A percentile compares a stretch with the other conserved stretches of the same genome.
Evolutionary conservation across 805 yeast species (phyloP).

Genomic region (Candida arabinofermentans): DNA sequence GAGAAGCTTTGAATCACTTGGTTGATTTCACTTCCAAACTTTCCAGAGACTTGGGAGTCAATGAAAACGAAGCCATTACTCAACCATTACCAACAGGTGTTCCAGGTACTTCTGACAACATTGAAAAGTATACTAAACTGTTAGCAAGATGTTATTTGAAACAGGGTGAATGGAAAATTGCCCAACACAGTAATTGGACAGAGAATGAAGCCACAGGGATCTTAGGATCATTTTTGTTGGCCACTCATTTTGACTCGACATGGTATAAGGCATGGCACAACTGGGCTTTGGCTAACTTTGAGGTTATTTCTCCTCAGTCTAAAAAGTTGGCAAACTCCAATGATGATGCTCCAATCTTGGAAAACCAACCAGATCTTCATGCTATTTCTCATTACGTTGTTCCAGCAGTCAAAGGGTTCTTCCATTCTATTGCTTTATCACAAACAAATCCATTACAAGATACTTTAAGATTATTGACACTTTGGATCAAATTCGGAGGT

Average conservation of each 20-base stretch:
- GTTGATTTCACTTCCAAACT: conserved; percentile 88
- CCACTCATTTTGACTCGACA: conserved; percentile 86
- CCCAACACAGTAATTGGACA: conserved; percentile 76
- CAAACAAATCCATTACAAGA: conserved; percentile 88
- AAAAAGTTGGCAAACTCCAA: conserved; percentile 18
- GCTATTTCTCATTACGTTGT: conserved; percentile 82
- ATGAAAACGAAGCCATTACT: conserved; percentile 81
- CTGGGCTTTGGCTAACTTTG: conserved; percentile 98
- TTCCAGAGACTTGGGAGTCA: conserved; percentile 83
- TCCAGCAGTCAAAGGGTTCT: conserved; percentile 94
- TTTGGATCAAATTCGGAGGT: conserved; percentile 97
- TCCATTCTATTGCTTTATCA: conserved; percentile 88
- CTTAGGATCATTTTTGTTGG: conserved; percentile 85
- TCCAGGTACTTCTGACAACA: conserved; percentile 69
- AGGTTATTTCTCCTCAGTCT: conserved; percentile 68
- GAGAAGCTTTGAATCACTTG: conserved; percentile 80
- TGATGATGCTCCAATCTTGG: conserved; percentile 10
- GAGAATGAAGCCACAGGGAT: conserved; percentile 70
- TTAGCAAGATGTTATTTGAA: conserved; percentile 92
- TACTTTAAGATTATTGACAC: conserved; percentile 79
- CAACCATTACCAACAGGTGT: conserved; percentile 76
- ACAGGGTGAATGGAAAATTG: conserved; percentile 98
- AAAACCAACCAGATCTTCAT: conserved; percentile 39
- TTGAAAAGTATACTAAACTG: conserved; percentile 76
- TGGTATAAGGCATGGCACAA: conserved; percentile 99